Evolutionary conservation across 495 filamentous ascomycete species (phyloP), one percentile per base, ranked within the genome.

Genomic region (Parathielavia appendiculata): DNA sequence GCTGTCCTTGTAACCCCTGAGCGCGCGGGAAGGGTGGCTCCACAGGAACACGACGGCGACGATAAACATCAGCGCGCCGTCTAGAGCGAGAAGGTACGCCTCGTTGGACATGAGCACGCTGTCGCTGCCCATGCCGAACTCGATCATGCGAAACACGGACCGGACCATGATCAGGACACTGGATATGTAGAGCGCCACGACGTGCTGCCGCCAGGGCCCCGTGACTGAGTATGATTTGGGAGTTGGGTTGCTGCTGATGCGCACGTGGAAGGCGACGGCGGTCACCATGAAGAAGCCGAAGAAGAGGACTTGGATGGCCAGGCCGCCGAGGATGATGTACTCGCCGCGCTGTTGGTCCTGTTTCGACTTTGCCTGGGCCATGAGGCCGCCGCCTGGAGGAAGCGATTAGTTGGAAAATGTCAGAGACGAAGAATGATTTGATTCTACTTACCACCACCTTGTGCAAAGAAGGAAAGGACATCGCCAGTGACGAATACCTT

Each of bases 91-190:
- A 55, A 68, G 49, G 39, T 60, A 66, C 16, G 48, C 56, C 56
- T 68, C 66, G 8, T 20, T 44, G 26, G 43, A 13, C 56, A 62
- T 56, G 48, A 68, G 22, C 0, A 58, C 45, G 26, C 55, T 44
- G 11, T 63, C 55, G 38, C 48, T 58, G 19, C 66, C 66, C 50
- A 34, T 16, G 16, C 50, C 58, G 55, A 84, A 90, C 71, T 89
- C 87, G 13, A 85, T 69, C 19, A 85, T 73, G 23, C 86, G 76
- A 62, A 87, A 81, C 8, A 88, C 57, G 9, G 75, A 81, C 7
- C 87, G 78, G 2, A 87, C 62, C 52, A 89, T 59, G 57, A 90
- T 87, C 10, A 88, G 67, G 1, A 62, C 65, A 52, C 75, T 80
- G 7, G 73, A 72, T 6, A 36, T 54, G 64, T 86, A 88, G 4